These are phyloP conservation scores for Aspergillus texensis DNA, from an alignment of 2,329 filamentous ascomycete genomes.

Conservation along the genomic window DNA sequence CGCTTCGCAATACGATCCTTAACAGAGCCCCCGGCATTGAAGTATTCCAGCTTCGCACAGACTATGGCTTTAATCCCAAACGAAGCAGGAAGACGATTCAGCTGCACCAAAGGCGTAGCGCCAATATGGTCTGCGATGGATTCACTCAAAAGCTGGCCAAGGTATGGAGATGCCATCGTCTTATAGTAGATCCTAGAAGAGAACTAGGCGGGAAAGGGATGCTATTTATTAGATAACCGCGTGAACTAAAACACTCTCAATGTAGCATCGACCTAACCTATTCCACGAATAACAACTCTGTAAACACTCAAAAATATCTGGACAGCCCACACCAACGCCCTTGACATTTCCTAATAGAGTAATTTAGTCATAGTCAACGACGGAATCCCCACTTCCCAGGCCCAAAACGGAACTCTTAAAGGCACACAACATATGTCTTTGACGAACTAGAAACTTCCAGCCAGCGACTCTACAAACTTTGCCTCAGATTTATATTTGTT, in stretches of 20 bases:
- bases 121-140: conserved; percentile 80
- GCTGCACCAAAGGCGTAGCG: conserved; percentile 80
- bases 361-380: not conserved
- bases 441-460: not conserved
- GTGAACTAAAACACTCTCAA: not conserved
- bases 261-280: not conserved
- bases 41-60: conserved; percentile 81
- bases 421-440: not conserved
- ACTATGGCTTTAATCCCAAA: conserved; percentile 79
- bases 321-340: not conserved
- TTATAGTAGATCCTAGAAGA: not conserved
- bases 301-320: not conserved
- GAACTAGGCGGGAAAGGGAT: not conserved
- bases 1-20: conserved; percentile 87
- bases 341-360: not conserved
- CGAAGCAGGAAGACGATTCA: conserved; percentile 63
- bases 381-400: not conserved
- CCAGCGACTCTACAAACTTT: not conserved
- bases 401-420: not conserved
- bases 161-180: not conserved
- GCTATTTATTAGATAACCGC: not conserved
- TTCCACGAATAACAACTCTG: not conserved
- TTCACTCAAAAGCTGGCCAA: conserved; percentile 45
- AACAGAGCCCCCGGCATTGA: conserved; percentile 48
- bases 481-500: not conserved